Base-by-base conservation (phyloP, 106 monocot species). In the Dioscorea dumetorum region DNA sequence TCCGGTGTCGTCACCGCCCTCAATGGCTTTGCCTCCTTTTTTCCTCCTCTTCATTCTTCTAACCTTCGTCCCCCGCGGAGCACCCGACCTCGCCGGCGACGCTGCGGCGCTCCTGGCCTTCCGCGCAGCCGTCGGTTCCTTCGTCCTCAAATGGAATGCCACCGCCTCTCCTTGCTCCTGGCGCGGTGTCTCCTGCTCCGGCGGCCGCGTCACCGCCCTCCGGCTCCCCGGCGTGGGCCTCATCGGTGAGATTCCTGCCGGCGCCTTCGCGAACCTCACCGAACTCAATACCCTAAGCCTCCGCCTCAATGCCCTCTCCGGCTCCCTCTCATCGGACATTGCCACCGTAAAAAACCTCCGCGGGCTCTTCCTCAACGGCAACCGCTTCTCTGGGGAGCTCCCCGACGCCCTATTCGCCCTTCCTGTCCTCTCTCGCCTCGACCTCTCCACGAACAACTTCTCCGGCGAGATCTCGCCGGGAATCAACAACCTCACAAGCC, bases 251-350 rank as follows among this genome's bases (percentile, higher is more conserved):
- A 61, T 68, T 64, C 74, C 72, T 16, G 14, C 12, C 14, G 72
- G 69, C 32, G 62, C 65, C 11, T 41, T 85, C 49, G 78, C 78
- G 2, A 75, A 73, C 35, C 82, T 86, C 48, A 82, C 82, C 17
- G 52, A 24, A 20, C 79, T 86, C 24, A 31, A 68, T 13, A 68
- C 68, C 12, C 49, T 86, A 22, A 75, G 72, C 12, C 72, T 86
- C 69, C 77, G 82, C 14, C 64, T 41, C 64, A 86, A 82, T 68
- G 54, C 48, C 7, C 85, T 86, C 49, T 58, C 61, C 34, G 85
- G 85, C 20, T 41, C 75, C 4, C 68, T 86, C 15, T 81, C 81
- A 1, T 17, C 74, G 6, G 85, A 85, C 13, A 60, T 85, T 31
- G 70, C 67, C 41, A 13, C 57, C 32, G 49, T 71, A 33, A 16